Evolutionary conservation across 2,329 filamentous ascomycete species (phyloP).

Genomic region (Beauveria bassiana): DNA sequence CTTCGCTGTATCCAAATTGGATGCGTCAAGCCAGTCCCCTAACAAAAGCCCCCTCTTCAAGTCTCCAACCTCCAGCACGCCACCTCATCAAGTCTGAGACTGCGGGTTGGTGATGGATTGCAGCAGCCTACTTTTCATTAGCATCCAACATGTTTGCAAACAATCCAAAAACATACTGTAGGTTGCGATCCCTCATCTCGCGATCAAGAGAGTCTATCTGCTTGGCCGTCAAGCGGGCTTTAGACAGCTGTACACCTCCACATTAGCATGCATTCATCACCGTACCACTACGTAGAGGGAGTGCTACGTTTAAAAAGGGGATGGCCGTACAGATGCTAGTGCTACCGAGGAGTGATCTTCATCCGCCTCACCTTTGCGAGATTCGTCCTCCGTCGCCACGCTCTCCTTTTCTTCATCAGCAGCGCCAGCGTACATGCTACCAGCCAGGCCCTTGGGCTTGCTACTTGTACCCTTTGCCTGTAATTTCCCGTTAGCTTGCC

Average conservation of each 20-base stretch:
- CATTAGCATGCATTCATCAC: conserved; percentile 10
- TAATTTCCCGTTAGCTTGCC: not conserved
- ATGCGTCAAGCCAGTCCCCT: not conserved
- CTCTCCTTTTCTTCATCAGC: conserved; percentile 24
- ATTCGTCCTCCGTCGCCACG: conserved; percentile 26
- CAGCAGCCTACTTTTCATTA: conserved; percentile 12
- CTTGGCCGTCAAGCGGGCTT: conserved; percentile 37
- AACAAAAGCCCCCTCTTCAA: not conserved
- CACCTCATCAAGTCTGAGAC: conserved; percentile 4
- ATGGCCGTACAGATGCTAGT: conserved; percentile 58
- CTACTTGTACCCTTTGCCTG: conserved; percentile 38
- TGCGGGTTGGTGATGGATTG: conserved; percentile 16
- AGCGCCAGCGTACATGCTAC: conserved; percentile 44
- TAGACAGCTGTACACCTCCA: conserved; percentile 31
- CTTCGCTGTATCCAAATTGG: not conserved
- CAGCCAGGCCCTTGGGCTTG: conserved; percentile 43
- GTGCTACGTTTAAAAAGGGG: conserved; percentile 36
- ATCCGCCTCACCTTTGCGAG: conserved; percentile 51
- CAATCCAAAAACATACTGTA: conserved; percentile 27
- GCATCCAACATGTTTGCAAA: not conserved
- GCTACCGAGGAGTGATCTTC: conserved; percentile 57
- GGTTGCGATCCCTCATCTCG: conserved; percentile 48
- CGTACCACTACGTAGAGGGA: not conserved
- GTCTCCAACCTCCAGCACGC: not conserved
- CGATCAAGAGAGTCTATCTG: conserved; percentile 47